Evolutionary conservation across 2,329 filamentous ascomycete species (phyloP).

Genomic region (Alternaria angustiovoidea): DNA sequence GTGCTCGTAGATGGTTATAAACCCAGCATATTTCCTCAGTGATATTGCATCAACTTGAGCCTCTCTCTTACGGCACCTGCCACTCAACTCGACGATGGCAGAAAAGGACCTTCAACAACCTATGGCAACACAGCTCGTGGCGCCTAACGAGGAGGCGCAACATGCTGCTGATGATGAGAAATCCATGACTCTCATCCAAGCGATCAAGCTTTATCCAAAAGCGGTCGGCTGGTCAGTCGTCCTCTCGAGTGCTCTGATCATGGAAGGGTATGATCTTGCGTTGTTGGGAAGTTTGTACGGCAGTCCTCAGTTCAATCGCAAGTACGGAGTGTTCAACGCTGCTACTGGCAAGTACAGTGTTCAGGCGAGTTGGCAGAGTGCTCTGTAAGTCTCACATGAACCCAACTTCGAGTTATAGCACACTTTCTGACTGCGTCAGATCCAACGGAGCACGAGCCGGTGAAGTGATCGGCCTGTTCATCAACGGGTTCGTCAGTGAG

Average conservation of each 20-base stretch:
- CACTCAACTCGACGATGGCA: conserved; percentile 25
- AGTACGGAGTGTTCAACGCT: conserved; percentile 50
- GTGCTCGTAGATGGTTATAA: conserved; percentile 22
- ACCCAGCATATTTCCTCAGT: background rate
- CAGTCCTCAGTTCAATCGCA: conserved; percentile 54
- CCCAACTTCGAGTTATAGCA: background rate
- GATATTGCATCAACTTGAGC: background rate
- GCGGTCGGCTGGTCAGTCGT: conserved; percentile 82
- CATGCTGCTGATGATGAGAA: conserved; percentile 56
- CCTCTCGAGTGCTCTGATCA: conserved; percentile 84
- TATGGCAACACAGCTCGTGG: conserved; percentile 20
- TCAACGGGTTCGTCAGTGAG: conserved; percentile 55
- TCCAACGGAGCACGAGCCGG: conserved; percentile 56
- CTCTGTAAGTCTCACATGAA: conserved; percentile 38
- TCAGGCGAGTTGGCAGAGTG: conserved; percentile 55
- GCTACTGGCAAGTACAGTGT: conserved; percentile 50
- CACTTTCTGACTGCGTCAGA: conserved; percentile 12
- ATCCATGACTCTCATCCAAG: conserved; percentile 69
- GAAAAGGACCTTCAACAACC: conserved; percentile 28
- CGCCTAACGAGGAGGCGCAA: conserved; percentile 38
- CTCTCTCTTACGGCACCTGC: background rate
- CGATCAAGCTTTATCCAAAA: conserved; percentile 82
- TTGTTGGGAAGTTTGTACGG: conserved; percentile 79
- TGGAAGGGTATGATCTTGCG: conserved; percentile 87
- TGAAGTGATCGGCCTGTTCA: conserved; percentile 54